A percentile compares a stretch with the other conserved stretches of the same genome.
phyloP scores from a whole-genome alignment of 1,284 basidiomycete genomes.

The Heterobasidion parviporum region DNA sequence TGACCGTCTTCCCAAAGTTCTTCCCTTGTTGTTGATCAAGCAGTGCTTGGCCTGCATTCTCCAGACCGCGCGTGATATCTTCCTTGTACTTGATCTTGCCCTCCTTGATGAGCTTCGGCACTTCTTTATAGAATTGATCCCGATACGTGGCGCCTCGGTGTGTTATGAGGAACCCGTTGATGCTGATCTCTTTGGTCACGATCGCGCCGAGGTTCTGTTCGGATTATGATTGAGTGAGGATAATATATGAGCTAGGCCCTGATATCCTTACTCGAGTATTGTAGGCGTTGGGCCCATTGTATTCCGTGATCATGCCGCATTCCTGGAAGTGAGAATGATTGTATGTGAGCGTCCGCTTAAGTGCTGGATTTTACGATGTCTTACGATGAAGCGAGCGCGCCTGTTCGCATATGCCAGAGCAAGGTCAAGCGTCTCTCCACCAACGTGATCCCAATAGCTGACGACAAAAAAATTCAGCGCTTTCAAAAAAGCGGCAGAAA shows the following conservation, averaged over 20 bases:
- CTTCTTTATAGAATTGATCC: conserved; percentile 38
- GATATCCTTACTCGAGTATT: background rate
- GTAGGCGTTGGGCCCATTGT: conserved; percentile 8
- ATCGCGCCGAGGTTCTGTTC: conserved; percentile 25
- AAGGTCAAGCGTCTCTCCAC: conserved; percentile 58
- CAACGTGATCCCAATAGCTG: conserved; percentile 51
- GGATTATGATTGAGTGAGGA: conserved; percentile 17
- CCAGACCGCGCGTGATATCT: conserved; percentile 41
- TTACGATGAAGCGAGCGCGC: conserved; percentile 44
- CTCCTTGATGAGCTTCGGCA: conserved; percentile 41
- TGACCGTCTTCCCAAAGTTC: conserved; percentile 52
- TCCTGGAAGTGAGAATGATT: no score
- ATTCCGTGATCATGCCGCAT: conserved; percentile 17
- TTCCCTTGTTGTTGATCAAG: conserved; percentile 45
- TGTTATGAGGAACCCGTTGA: conserved; percentile 54
- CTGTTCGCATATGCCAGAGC: conserved; percentile 42
- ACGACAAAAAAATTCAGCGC: background rate
- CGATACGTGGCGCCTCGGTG: conserved; percentile 29
- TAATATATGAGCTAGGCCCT: conserved; percentile 1
- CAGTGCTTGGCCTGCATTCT: conserved; percentile 43
- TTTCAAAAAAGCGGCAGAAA: background rate
- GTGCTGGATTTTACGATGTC: conserved; percentile 24
- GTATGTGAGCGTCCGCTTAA: background rate
- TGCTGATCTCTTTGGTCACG: conserved; percentile 40
- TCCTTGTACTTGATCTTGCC: conserved; percentile 58